Evolutionary conservation across 345 rosid genomes (phyloP).

Genomic region (Hibiscus trionum): DNA sequence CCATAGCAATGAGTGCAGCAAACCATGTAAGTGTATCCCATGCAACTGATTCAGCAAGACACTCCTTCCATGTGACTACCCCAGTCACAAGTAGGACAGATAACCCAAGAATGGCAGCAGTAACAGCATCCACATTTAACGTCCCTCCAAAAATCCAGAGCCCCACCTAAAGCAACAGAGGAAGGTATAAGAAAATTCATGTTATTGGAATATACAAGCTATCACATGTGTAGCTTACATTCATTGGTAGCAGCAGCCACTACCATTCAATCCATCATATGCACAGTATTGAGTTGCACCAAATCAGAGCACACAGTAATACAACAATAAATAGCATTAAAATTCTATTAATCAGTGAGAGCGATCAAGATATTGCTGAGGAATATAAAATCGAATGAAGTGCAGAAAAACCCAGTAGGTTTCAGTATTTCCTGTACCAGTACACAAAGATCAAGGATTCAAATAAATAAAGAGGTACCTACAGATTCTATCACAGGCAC

Average conservation of each 20-base stretch:
- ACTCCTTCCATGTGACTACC: slow-evolving; percentile 99
- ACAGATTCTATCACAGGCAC: neutral
- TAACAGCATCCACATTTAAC: slow-evolving; percentile 84
- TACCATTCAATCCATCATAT: neutral
- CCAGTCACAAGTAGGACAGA: slow-evolving; percentile 85
- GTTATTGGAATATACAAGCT: neutral
- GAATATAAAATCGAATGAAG: neutral
- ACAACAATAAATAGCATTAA: neutral
- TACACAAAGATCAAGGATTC: neutral
- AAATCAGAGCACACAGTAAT: neutral
- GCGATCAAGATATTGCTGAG: neutral
- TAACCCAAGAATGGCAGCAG: slow-evolving; percentile 98
- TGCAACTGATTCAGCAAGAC: slow-evolving; percentile 88
- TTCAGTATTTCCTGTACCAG: too few species aligned
- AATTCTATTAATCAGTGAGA: neutral
- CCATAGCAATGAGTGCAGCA: slow-evolving; percentile 99
- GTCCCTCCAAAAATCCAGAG: slow-evolving; percentile 87
- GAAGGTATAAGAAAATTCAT: slow-evolving; percentile 7
- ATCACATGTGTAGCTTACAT: neutral
- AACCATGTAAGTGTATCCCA: slow-evolving; percentile 99
- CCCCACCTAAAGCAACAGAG: slow-evolving; percentile 58
- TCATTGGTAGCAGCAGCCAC: neutral
- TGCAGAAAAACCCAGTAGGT: too few species aligned
- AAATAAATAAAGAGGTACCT: neutral
- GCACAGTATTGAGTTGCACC: neutral